Conservation (phyloP, 148 eudicot species). For the Hydrangea macrophylla region DNA sequence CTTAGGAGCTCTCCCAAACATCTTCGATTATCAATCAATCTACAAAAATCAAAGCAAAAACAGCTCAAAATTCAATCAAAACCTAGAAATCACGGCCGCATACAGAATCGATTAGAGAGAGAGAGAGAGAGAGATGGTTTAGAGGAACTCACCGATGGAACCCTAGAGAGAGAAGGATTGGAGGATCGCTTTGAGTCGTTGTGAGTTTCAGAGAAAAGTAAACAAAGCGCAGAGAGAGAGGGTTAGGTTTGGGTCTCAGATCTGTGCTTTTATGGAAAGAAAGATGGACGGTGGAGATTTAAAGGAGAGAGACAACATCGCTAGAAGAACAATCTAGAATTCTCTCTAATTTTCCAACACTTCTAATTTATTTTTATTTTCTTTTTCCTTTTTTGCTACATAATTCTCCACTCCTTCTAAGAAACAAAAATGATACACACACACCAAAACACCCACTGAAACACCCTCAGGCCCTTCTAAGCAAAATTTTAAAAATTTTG, state of each 20-base stretch:
- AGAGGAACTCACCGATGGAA: conserved; percentile 5
- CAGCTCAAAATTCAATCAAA: neutral
- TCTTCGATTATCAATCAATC: conserved; percentile 24
- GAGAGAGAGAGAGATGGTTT: neutral
- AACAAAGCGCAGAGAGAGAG: neutral
- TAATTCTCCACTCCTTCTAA: no score
- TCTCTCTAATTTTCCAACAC: neutral
- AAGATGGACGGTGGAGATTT: conserved; percentile 15
- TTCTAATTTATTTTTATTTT: no score
- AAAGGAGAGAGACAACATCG: neutral
- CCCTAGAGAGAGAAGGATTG: conserved; percentile 13
- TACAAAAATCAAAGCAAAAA: neutral
- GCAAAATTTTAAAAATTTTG: no score
- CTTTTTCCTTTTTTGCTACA: no score
- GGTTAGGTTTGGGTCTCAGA: neutral
- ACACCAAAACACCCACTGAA: no score
- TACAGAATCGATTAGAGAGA: neutral
- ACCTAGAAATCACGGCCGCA: no score
- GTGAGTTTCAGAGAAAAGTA: neutral
- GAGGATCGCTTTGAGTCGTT: neutral
- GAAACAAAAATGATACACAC: no score
- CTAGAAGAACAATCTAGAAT: neutral
- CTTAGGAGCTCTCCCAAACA: conserved; percentile 54
- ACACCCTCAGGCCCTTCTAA: no score
- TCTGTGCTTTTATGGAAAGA: neutral